These are phyloP conservation scores for Fusarium circinatum DNA, from an alignment of 2,329 filamentous ascomycete genomes.

Conservation along the genomic window DNA sequence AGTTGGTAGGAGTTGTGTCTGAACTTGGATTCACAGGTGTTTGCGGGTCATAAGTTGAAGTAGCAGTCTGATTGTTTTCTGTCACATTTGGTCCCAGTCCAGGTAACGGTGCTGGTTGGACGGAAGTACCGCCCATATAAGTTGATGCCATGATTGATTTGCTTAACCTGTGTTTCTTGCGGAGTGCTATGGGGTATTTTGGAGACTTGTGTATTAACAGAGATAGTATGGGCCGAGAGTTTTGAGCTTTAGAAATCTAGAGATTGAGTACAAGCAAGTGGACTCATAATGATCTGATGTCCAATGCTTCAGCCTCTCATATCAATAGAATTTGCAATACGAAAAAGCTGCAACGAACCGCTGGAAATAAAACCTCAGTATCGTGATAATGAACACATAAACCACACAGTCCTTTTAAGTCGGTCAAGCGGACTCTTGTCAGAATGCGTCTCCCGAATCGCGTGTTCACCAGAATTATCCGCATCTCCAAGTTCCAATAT, in stretches of 20 bases:
- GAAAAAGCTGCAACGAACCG: too few species aligned
- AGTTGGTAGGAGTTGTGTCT: constrained; percentile 1
- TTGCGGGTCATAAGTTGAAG: not conserved
- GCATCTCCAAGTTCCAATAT: not conserved
- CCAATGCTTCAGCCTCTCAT: too few species aligned
- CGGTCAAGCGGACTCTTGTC: not conserved
- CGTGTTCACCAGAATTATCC: not conserved
- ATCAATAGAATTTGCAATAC: not conserved
- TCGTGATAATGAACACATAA: not conserved
- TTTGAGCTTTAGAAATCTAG: not conserved
- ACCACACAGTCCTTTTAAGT: not conserved
- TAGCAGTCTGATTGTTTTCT: not conserved
- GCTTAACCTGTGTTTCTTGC: not conserved
- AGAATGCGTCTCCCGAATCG: not conserved
- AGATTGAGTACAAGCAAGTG: not conserved
- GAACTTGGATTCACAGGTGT: not conserved
- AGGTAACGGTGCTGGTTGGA: not conserved
- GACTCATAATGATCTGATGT: not conserved
- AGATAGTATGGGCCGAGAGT: not conserved
- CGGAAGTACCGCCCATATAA: not conserved
- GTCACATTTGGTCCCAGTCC: not conserved
- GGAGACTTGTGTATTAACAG: accelerated
- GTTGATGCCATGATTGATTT: constrained; percentile 4
- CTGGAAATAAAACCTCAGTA: not conserved
- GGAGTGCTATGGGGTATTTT: not conserved